Percentiles rank a stretch among this genome's conserved stretches.
Conservation (phyloP, 176 grass and related monocot species). For the Eremochloa ophiuroides region DNA sequence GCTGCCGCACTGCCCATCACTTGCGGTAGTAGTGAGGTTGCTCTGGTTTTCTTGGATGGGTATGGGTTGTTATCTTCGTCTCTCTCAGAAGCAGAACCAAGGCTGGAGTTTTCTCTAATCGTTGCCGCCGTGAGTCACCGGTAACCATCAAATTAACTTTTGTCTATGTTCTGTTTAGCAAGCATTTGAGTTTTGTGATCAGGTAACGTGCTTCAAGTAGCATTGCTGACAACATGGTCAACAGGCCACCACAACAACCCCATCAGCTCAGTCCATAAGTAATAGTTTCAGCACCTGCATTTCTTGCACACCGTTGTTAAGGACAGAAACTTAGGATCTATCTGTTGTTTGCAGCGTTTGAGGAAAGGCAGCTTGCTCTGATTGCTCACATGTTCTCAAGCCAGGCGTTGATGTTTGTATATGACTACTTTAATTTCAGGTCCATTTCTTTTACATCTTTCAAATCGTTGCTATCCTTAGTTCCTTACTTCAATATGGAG, state of each 20-base stretch:
- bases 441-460: not conserved
- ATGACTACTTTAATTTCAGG: not conserved
- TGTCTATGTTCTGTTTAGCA: not conserved
- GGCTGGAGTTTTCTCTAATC: too few species aligned
- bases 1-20: too few species aligned
- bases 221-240: slow-evolving; percentile 18
- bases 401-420: slow-evolving; percentile 59
- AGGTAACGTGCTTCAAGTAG: slow-evolving; percentile 8
- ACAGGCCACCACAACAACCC: slow-evolving; percentile 20
- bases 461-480: not conserved
- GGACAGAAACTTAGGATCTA: not conserved
- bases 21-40: too few species aligned
- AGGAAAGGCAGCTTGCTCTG: slow-evolving; percentile 56
- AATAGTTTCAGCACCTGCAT: not conserved
- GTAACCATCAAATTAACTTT: too few species aligned
- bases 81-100: too few species aligned
- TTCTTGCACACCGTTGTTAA: not conserved
- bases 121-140: too few species aligned
- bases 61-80: too few species aligned
- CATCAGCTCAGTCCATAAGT: slow-evolving; percentile 42
- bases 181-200: slow-evolving; percentile 6
- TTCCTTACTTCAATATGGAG: not conserved
- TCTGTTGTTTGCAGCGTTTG: slow-evolving; percentile 59
- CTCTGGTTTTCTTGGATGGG: too few species aligned
- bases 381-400: slow-evolving; percentile 68